phyloP scores from a whole-genome alignment of 805 yeast genomes.

The Wickerhamiella alocasiicola region DNA sequence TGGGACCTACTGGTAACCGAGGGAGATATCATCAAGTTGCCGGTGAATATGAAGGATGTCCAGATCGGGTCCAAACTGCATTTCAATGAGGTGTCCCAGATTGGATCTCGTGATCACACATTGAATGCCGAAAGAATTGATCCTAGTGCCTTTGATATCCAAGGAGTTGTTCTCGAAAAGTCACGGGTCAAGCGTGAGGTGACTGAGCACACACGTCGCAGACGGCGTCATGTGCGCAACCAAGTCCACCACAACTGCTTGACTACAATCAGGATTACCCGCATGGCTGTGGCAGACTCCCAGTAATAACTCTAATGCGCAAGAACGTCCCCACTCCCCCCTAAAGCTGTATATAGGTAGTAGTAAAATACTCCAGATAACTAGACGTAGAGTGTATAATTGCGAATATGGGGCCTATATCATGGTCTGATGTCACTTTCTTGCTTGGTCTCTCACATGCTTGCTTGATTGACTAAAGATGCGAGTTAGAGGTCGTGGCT shows the following conservation, averaged over 20 bases:
- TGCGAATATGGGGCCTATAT: no score
- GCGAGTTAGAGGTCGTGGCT: no score
- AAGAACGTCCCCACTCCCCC: no score
- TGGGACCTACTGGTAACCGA: slow-evolving; percentile 79
- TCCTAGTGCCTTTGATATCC: slow-evolving; percentile 42
- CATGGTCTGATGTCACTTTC: no score
- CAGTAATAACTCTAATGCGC: no score
- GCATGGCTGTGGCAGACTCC: no score
- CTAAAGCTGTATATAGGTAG: no score
- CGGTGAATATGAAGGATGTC: slow-evolving; percentile 63
- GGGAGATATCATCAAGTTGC: slow-evolving; percentile 76
- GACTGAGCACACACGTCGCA: slow-evolving; percentile 63
- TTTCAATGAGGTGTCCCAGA: slow-evolving; percentile 60
- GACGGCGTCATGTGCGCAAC: slow-evolving; percentile 64
- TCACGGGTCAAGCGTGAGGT: slow-evolving; percentile 57
- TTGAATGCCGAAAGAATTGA: slow-evolving; percentile 41
- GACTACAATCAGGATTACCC: slow-evolving; percentile 63
- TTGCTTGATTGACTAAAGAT: no score
- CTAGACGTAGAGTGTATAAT: no score
- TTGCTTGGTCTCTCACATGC: no score
- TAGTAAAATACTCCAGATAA: no score
- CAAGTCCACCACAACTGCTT: slow-evolving; percentile 54
- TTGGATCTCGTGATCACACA: slow-evolving; percentile 80
- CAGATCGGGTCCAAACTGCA: slow-evolving; percentile 72
- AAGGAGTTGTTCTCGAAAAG: slow-evolving; percentile 75